A percentile compares a stretch with the other conserved stretches of the same genome.
Conservation (phyloP, 192 early-diverging fungal species). For the Coemansia sp. region DNA sequence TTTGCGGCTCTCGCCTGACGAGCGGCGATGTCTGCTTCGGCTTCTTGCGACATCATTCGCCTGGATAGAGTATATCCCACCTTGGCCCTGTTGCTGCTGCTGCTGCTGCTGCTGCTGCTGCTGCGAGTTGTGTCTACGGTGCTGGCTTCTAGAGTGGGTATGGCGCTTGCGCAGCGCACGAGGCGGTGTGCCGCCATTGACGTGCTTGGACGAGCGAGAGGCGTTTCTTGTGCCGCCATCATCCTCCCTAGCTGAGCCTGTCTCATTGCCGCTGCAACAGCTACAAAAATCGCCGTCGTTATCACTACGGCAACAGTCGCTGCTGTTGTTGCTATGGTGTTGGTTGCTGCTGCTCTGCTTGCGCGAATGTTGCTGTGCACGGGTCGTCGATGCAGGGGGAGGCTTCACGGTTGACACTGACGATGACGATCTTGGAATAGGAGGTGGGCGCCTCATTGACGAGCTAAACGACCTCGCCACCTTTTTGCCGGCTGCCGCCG, state of each 20-base stretch:
- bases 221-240: slow-evolving; percentile 7
- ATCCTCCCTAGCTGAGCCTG: slow-evolving; percentile 12
- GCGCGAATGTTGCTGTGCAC: slow-evolving; percentile 1
- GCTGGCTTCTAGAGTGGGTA: slow-evolving; percentile 1
- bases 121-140: neutral
- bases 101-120: neutral
- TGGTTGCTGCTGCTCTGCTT: slow-evolving; percentile 6
- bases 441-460: slow-evolving; percentile 4
- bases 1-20: slow-evolving; percentile 1
- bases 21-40: slow-evolving; percentile 6
- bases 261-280: slow-evolving; percentile 11
- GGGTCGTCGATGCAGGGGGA: neutral
- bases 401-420: neutral
- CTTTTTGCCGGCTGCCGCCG: neutral
- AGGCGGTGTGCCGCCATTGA: slow-evolving; percentile 3
- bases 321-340: slow-evolving; percentile 1
- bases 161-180: slow-evolving; percentile 11
- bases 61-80: slow-evolving; percentile 1
- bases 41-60: neutral
- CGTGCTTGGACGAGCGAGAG: neutral
- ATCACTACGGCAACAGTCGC: neutral
- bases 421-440: neutral
- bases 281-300: neutral
- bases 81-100: neutral
- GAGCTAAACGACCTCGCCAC: slow-evolving; percentile 17